Conservation (phyloP, 2,329 filamentous ascomycete species). For the Cryoendolithus antarcticus region DNA sequence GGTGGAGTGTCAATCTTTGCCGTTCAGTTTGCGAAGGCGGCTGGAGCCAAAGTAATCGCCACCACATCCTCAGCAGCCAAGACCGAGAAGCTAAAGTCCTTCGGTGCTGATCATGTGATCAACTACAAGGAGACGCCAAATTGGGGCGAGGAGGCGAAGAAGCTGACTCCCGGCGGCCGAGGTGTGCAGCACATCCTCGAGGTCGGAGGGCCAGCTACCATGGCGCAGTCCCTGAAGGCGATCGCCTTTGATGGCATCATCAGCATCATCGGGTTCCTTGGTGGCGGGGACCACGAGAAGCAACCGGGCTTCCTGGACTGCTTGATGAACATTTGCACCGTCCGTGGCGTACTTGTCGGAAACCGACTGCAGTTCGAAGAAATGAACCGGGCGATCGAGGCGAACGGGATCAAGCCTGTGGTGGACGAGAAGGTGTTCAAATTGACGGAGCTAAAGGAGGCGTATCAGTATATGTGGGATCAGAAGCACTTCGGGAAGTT, state of each 20-base stretch:
- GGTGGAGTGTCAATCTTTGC: conserved; percentile 57
- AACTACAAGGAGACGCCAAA: conserved; percentile 42
- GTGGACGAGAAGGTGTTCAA: conserved; percentile 46
- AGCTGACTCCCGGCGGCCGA: conserved; percentile 34
- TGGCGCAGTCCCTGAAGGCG: conserved; percentile 37
- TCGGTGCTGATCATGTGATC: conserved; percentile 45
- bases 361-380: conserved; percentile 44
- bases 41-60: conserved; percentile 44
- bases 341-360: conserved; percentile 46
- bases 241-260: conserved; percentile 41
- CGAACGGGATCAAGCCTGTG: conserved; percentile 46
- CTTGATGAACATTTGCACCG: conserved; percentile 35
- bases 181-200: conserved; percentile 55
- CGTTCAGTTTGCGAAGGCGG: conserved; percentile 44
- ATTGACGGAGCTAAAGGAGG: conserved; percentile 39
- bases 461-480: conserved; percentile 33
- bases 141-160: conserved; percentile 44
- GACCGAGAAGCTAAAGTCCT: conserved; percentile 35
- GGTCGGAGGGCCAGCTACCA: conserved; percentile 52
- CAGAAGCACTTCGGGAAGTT: conserved; percentile 38
- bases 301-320: conserved; percentile 42
- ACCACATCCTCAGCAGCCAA: conserved; percentile 43
- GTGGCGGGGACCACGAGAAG: conserved; percentile 32
- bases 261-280: conserved; percentile 46
- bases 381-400: conserved; percentile 47